A percentile compares a stretch with the other conserved stretches of the same genome.
These are phyloP conservation scores for Suhomyces bribrorum DNA, from an alignment of 1,139 yeast species.

Conservation along the genomic window DNA sequence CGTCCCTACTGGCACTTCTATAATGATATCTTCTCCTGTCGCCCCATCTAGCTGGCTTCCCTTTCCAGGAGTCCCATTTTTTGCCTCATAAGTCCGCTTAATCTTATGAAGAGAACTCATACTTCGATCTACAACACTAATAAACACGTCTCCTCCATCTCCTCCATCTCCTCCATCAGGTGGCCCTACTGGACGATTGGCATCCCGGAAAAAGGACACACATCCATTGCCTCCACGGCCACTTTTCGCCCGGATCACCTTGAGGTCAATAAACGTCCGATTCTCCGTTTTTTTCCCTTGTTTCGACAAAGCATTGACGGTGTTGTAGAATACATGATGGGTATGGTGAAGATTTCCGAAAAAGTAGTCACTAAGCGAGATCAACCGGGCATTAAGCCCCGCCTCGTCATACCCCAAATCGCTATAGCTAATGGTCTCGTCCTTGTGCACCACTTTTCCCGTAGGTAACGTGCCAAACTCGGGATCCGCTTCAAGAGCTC, in stretches of 20 bases:
- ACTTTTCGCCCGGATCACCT: constrained; percentile 64
- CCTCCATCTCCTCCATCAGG: constrained; percentile 99
- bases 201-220: constrained; percentile 83
- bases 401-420: constrained; percentile 23
- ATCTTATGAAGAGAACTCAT: constrained; percentile 70
- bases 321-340: constrained; percentile 38
- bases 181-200: constrained; percentile 84
- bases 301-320: constrained; percentile 25
- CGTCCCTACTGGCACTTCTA: constrained; percentile 92
- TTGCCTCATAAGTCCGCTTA: constrained; percentile 67
- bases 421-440: constrained; percentile 18
- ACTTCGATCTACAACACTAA: constrained; percentile 70
- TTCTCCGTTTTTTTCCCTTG: constrained; percentile 42
- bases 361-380: constrained; percentile 42
- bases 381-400: constrained; percentile 24
- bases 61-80: constrained; percentile 70
- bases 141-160: constrained; percentile 80
- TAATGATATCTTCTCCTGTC: constrained; percentile 72
- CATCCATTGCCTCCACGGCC: constrained; percentile 92
- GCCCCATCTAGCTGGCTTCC: constrained; percentile 82
- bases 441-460: constrained; percentile 2
- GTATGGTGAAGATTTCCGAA: constrained; percentile 46
- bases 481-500: constrained; percentile 1
- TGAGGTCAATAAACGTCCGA: constrained; percentile 57
- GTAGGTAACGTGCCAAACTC: constrained; percentile 2